Evolutionary conservation across 371 early-diverging fungal genomes (phyloP), one percentile per base, ranked within the genome.

Genomic region (Saksenaea oblongispora): DNA sequence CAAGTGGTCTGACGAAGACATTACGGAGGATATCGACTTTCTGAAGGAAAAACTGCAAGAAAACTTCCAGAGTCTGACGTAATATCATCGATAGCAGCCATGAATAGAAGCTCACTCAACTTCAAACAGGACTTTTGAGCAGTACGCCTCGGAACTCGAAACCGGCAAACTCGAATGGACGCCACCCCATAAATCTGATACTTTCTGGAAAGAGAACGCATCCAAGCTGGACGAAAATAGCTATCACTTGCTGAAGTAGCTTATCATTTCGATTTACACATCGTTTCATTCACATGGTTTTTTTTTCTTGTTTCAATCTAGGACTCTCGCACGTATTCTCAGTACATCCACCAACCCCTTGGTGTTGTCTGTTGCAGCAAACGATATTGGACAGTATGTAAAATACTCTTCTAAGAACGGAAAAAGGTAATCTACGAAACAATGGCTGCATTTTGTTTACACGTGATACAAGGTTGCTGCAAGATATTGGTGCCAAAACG

Each of bases 341-440:
- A 83, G 84, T 56, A 87, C 90, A 13, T 74, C 90, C n/a, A 81
- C 64, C 15, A 86, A 85, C 34, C 71, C 88, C n/a, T 41, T 82
- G 10, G 88, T 90, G 17, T 77, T 97, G 18, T 88, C 96, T 3
- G 90, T 98, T 15, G 95, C 95, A 7, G 93, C 93, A 44, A 91
- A 93, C 68, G 98, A 98, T 72, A 73, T 98, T 66, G 95, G 96
- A 37, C 94, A 96, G 78, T 97, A 91, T 72, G 91, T 94, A 59
- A 95, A 95, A 81, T 85, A 92, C 64, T 84, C 84, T 39, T 86
- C 89, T 17, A 84, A 88, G 61, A 37, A 59, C 35, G 96, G 95
- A 39, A 96, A 95, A 78, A 89, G 85, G 91, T 91, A 82, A 66
- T 67, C 24, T 14, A 34, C 17, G 1, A 60, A 7, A 37, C 76